These are phyloP conservation scores for Themeda triandra DNA, from an alignment of 176 grass and related monocot species.

Conservation along the genomic window DNA sequence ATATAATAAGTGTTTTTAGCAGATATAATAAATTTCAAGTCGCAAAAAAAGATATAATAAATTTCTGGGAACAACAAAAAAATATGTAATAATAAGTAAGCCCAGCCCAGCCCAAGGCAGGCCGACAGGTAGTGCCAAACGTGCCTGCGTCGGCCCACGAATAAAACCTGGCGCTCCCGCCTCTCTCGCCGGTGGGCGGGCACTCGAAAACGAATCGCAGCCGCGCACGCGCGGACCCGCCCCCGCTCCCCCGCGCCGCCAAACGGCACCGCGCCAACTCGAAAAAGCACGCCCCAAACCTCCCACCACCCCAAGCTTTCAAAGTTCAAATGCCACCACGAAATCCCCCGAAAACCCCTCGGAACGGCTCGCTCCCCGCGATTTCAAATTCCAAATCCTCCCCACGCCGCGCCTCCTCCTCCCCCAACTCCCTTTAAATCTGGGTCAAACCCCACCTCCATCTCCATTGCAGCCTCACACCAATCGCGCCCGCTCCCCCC, in stretches of 20 bases:
- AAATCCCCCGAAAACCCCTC: constrained; percentile 2
- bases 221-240: background rate
- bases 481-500: background rate
- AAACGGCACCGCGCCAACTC: background rate
- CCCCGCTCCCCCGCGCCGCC: background rate
- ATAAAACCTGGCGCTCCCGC: background rate
- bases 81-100: no score
- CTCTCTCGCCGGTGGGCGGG: background rate
- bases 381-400: constrained; percentile 29
- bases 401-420: background rate
- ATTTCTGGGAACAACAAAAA: no score
- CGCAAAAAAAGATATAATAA: no score
- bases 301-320: background rate
- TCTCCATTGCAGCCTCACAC: background rate
- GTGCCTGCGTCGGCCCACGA: background rate
- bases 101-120: background rate
- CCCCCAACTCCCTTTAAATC: constrained; percentile 5
- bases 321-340: background rate
- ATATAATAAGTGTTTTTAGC: no score
- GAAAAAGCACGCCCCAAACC: background rate
- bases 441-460: background rate
- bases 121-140: background rate
- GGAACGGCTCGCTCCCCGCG: background rate
- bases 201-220: background rate
- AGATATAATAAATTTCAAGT: no score